phyloP scores from a whole-genome alignment of 495 filamentous ascomycete species.

The Penicillium lagena region DNA sequence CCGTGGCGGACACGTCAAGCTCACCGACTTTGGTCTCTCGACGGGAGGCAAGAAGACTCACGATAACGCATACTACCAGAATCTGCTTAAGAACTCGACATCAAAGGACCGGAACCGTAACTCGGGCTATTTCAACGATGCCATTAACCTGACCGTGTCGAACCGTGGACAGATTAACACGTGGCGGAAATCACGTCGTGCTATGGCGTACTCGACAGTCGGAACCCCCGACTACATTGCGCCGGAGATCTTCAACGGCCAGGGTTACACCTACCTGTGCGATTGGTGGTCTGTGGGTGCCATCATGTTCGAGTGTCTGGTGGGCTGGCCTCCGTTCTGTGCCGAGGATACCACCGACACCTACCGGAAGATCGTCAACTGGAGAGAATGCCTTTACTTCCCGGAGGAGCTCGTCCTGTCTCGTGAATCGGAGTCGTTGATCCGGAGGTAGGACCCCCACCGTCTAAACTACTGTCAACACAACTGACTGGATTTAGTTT shows the following conservation, averaged over 20 bases:
- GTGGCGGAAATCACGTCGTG: slow-evolving; percentile 89
- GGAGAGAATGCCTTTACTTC: slow-evolving; percentile 92
- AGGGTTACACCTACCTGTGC: slow-evolving; percentile 91
- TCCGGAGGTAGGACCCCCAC: slow-evolving; percentile 58
- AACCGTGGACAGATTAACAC: slow-evolving; percentile 97
- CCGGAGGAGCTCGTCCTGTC: slow-evolving; percentile 87
- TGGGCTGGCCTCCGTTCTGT: slow-evolving; percentile 99
- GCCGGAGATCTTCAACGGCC: slow-evolving; percentile 93
- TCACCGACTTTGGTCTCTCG: slow-evolving; percentile 96
- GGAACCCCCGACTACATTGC: slow-evolving; percentile 99
- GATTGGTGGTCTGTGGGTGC: slow-evolving; percentile 99
- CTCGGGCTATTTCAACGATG: slow-evolving; percentile 84
- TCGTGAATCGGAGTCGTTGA: slow-evolving; percentile 79
- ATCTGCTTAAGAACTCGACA: slow-evolving; percentile 82
- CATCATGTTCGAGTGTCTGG: slow-evolving; percentile 99
- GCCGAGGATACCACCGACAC: slow-evolving; percentile 96
- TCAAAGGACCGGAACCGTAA: slow-evolving; percentile 65
- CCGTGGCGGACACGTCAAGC: slow-evolving; percentile 91
- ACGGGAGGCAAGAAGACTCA: slow-evolving; percentile 97
- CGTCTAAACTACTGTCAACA: not conserved
- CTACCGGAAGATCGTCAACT: slow-evolving; percentile 99
- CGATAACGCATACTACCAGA: slow-evolving; percentile 96
- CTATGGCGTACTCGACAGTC: slow-evolving; percentile 97
- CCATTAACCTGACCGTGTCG: slow-evolving; percentile 96
- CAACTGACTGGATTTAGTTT: slow-evolving; percentile 51